These are phyloP conservation scores for Warburgia ugandensis DNA, from an alignment of 164 flowering plant genomes.

Conservation along the genomic window DNA sequence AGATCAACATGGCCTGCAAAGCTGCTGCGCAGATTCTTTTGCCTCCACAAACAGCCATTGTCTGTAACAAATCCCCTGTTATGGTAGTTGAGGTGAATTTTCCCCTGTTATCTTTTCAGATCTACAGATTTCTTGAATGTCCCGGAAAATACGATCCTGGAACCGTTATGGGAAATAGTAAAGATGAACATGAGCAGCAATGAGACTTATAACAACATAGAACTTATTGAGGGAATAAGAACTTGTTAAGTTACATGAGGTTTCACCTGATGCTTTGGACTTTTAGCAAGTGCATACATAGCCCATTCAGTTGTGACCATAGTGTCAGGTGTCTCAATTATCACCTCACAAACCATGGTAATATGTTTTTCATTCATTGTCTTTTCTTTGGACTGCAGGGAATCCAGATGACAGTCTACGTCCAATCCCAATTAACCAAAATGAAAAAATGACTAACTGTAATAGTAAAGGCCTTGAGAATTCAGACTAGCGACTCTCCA, in stretches of 20 bases:
- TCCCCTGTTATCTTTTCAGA: constrained; percentile 51
- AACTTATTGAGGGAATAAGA: neutral
- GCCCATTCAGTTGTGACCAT: constrained; percentile 90
- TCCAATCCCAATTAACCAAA: constrained; percentile 26
- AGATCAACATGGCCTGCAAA: constrained; percentile 61
- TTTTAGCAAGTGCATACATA: constrained; percentile 74
- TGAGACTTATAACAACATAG: neutral
- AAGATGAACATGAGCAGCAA: neutral
- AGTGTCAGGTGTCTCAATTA: constrained; percentile 77
- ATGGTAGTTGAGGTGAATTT: constrained; percentile 53
- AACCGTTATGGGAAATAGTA: neutral
- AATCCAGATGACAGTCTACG: constrained; percentile 42
- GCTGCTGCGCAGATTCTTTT: constrained; percentile 86
- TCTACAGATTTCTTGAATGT: constrained; percentile 57
- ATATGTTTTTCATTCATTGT: constrained; percentile 48
- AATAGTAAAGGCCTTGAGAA: too few species aligned
- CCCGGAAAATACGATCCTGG: constrained; percentile 48
- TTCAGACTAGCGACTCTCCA: constrained; percentile 73
- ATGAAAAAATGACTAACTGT: neutral
- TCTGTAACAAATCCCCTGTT: constrained; percentile 59
- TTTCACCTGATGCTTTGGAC: constrained; percentile 47
- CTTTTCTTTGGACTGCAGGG: constrained; percentile 52
- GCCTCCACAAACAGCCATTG: constrained; percentile 96
- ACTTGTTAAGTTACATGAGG: neutral
- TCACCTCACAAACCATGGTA: constrained; percentile 63